Conservation (phyloP, 495 filamentous ascomycete species). For the Saxophila tyrrhenica region DNA sequence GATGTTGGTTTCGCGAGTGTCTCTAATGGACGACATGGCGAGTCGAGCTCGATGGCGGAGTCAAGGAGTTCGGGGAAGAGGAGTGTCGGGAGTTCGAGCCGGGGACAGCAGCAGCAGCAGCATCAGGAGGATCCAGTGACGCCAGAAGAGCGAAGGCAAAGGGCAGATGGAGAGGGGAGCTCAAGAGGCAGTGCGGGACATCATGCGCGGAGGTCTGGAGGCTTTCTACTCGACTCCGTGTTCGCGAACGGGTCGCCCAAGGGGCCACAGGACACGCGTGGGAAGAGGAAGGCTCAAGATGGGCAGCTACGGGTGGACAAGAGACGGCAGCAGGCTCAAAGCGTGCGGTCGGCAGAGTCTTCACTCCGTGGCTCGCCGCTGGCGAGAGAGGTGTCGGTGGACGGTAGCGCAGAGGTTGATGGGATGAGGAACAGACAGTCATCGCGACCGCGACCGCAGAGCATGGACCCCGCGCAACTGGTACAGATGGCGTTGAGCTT, state of each 20-base stretch:
- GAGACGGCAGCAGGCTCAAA: background rate
- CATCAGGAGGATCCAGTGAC: background rate
- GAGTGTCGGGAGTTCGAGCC: background rate
- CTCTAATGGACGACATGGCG: slow-evolving; percentile 3
- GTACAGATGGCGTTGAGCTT: slow-evolving; percentile 82
- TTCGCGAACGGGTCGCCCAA: slow-evolving; percentile 14
- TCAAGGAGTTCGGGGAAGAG: slow-evolving; percentile 8
- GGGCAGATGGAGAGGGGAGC: background rate
- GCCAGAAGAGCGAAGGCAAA: background rate
- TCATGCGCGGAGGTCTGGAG: slow-evolving; percentile 21
- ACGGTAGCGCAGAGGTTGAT: background rate
- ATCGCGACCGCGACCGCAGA: slow-evolving; percentile 2
- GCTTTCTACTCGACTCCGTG: slow-evolving; percentile 27
- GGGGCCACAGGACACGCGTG: slow-evolving; percentile 2
- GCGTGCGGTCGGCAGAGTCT: slow-evolving; percentile 5
- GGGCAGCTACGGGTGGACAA: slow-evolving; percentile 10
- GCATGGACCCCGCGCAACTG: slow-evolving; percentile 65
- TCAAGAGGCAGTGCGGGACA: slow-evolving; percentile 1
- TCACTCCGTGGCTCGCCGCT: slow-evolving; percentile 21
- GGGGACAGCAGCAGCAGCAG: background rate
- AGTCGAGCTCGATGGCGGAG: slow-evolving; percentile 12
- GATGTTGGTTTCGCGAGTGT: slow-evolving; percentile 8
- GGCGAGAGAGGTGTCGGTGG: slow-evolving; percentile 18
- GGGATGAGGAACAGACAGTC: background rate
- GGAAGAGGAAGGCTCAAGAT: slow-evolving; percentile 18